Percentiles rank a stretch among this genome's conserved stretches.
Conservation (phyloP, 352 stramenopile genomes). For the Pythium monospermum region DNA sequence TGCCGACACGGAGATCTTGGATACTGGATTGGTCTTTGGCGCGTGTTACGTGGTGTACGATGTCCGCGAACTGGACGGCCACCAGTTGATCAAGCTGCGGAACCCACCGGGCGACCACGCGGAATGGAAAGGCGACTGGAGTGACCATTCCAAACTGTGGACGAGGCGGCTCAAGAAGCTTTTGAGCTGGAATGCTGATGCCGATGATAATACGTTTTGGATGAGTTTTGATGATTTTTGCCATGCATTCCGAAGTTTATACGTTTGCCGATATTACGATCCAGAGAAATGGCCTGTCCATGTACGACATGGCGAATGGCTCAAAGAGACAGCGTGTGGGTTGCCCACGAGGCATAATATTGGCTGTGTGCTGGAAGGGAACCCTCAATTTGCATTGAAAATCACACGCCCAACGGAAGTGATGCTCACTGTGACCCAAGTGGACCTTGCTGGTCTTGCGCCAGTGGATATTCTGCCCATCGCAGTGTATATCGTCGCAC, state of each 20-base stretch:
- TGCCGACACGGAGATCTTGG: constrained; percentile 82
- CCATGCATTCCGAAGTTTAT: constrained; percentile 86
- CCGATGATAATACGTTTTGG: constrained; percentile 91
- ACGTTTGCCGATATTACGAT: constrained; percentile 92
- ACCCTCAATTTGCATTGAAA: constrained; percentile 84
- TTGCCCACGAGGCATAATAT: constrained; percentile 85
- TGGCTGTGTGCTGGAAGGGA: constrained; percentile 73
- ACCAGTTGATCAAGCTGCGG: constrained; percentile 85
- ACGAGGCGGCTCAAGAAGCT: constrained; percentile 84
- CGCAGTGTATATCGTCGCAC: constrained; percentile 64
- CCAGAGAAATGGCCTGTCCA: constrained; percentile 68
- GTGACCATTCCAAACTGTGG: constrained; percentile 88
- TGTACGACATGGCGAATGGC: constrained; percentile 49
- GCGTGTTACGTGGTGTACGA: constrained; percentile 91
- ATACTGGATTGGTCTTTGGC: constrained; percentile 89
- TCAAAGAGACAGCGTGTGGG: constrained; percentile 65
- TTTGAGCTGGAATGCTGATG: constrained; percentile 52
- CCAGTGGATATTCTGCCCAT: constrained; percentile 62
- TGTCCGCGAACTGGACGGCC: constrained; percentile 77
- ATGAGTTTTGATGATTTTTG: constrained; percentile 95
- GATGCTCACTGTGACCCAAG: constrained; percentile 81
- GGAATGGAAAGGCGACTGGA: constrained; percentile 93
- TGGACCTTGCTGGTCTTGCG: constrained; percentile 57
- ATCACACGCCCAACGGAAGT: constrained; percentile 80
- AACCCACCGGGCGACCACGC: constrained; percentile 90